Evolutionary conservation across 2,329 filamentous ascomycete genomes (phyloP).

Genomic region (Aspergillus intermedius): DNA sequence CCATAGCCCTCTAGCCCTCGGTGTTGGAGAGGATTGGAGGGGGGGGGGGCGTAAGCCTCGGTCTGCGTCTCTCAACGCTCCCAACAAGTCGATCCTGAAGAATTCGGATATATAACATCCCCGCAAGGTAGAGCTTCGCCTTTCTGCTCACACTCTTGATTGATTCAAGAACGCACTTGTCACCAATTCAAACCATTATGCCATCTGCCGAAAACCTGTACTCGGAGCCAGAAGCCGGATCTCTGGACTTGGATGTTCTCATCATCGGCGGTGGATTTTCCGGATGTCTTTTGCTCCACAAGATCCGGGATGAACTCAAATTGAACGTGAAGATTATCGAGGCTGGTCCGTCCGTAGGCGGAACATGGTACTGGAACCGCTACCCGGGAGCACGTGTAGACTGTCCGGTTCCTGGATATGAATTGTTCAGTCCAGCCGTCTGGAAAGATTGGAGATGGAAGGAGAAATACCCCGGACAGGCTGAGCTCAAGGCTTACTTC

Average conservation of each 20-base stretch:
- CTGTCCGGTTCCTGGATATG: slow-evolving; percentile 48
- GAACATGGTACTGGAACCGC: slow-evolving; percentile 19
- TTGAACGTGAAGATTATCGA: slow-evolving; percentile 30
- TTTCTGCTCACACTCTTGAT: no score
- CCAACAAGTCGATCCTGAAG: no score
- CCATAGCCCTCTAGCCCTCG: no score
- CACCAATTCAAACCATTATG: no score
- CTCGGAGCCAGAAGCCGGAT: no score
- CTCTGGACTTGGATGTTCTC: slow-evolving; percentile 1
- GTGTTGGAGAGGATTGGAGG: no score
- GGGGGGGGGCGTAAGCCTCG: no score
- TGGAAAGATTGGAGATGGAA: slow-evolving; percentile 37
- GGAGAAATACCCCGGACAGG: background rate
- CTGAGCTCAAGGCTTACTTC: background rate
- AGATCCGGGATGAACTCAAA: slow-evolving; percentile 20
- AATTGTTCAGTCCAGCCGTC: slow-evolving; percentile 47
- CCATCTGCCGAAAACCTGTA: no score
- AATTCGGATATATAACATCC: no score
- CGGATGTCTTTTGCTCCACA: slow-evolving; percentile 9
- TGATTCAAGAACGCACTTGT: no score
- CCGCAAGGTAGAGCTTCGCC: no score
- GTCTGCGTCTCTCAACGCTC: no score
- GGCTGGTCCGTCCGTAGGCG: slow-evolving; percentile 18
- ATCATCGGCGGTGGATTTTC: slow-evolving; percentile 3
- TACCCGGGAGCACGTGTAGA: slow-evolving; percentile 40